These are phyloP conservation scores for Candida albicans DNA, from an alignment of 1,139 yeast species.

Conservation along the genomic window DNA sequence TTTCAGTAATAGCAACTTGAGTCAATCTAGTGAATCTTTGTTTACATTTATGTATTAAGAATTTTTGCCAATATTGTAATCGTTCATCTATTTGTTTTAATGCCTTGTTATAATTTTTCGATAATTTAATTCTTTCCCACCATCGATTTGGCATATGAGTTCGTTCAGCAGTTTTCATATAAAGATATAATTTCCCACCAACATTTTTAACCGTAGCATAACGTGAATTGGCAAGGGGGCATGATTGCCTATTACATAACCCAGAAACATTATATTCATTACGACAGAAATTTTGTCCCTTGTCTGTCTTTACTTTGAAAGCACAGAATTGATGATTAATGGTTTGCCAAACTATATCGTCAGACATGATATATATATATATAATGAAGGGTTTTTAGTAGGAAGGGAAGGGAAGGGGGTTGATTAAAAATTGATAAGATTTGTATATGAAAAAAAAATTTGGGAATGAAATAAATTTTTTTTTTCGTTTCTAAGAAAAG, in stretches of 20 bases:
- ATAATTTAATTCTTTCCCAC: slow-evolving; percentile 91
- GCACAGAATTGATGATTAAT: slow-evolving; percentile 89
- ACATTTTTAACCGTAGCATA: slow-evolving; percentile 92
- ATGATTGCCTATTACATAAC: slow-evolving; percentile 85
- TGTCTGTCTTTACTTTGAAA: slow-evolving; percentile 76
- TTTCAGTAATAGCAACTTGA: slow-evolving; percentile 94
- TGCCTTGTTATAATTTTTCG: slow-evolving; percentile 86
- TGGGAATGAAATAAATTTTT: no score
- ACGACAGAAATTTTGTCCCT: slow-evolving; percentile 79
- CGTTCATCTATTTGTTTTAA: slow-evolving; percentile 84
- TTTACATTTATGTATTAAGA: slow-evolving; percentile 87
- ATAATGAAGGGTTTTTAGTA: not conserved
- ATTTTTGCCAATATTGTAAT: slow-evolving; percentile 89
- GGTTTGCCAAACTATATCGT: slow-evolving; percentile 85
- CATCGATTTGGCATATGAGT: slow-evolving; percentile 90
- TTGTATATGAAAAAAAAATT: no score
- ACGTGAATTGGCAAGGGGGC: slow-evolving; percentile 94
- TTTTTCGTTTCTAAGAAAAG: not conserved
- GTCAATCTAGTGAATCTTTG: slow-evolving; percentile 92
- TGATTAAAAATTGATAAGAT: no score
- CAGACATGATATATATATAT: slow-evolving; percentile 39
- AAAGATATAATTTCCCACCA: slow-evolving; percentile 84
- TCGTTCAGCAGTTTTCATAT: slow-evolving; percentile 97
- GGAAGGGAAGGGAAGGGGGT: no score
- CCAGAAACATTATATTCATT: slow-evolving; percentile 91